Evolutionary conservation across 2,329 filamentous ascomycete species (phyloP).

Genomic region (Pestalotiopsis sp.): DNA sequence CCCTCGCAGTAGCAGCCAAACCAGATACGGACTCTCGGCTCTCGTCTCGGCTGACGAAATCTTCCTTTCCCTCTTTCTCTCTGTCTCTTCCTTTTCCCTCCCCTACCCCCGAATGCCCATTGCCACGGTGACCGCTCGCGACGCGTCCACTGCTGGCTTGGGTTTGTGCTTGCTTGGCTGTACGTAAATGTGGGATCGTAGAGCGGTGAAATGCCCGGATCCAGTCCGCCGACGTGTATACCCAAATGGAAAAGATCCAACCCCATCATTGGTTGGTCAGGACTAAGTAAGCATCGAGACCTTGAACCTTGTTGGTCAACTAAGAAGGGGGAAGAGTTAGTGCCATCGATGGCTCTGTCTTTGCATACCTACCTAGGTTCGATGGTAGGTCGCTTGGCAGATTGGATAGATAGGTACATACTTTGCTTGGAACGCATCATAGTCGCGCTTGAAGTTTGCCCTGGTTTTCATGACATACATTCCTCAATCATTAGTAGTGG

Average conservation of each 20-base stretch:
- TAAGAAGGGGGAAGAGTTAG: not conserved
- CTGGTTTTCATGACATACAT: not conserved
- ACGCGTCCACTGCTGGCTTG: not conserved
- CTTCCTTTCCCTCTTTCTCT: too few species aligned
- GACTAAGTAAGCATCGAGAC: not conserved
- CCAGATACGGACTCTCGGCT: not conserved
- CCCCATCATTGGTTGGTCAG: not conserved
- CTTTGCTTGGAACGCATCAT: not conserved
- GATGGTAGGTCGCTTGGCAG: too few species aligned
- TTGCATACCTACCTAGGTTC: not conserved
- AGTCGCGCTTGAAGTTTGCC: not conserved
- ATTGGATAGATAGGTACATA: too few species aligned
- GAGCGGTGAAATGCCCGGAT: not conserved
- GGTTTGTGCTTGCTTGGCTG: too few species aligned
- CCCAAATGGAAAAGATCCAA: not conserved
- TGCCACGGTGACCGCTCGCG: not conserved
- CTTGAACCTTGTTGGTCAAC: not conserved
- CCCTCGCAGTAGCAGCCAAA: not conserved
- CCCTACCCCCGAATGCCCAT: not conserved
- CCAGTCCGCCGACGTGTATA: not conserved
- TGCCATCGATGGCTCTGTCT: not conserved
- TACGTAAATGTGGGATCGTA: not conserved
- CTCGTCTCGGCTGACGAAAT: not conserved
- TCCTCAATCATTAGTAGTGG: not conserved
- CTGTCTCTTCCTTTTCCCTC: not conserved